Conservation (phyloP, 1,139 yeast genomes). For the Pichia sp. region DNA sequence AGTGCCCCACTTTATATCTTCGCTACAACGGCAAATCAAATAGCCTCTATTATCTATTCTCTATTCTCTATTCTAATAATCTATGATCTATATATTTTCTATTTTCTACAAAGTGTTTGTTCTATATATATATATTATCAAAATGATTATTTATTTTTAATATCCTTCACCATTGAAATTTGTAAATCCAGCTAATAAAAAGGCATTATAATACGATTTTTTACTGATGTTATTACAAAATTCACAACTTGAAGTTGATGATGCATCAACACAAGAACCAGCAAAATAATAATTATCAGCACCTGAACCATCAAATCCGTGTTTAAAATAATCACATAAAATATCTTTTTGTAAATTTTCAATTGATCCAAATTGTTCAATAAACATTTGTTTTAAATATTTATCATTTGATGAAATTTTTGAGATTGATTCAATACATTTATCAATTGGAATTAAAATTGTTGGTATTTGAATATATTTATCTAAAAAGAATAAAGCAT, state of each 20-base stretch:
- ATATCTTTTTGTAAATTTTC: constrained; percentile 47
- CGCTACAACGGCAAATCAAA: too few species aligned
- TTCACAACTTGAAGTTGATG: constrained; percentile 74
- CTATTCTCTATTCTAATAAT: too few species aligned
- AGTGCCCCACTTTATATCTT: too few species aligned
- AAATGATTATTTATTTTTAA: too few species aligned
- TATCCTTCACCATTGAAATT: constrained; percentile 74
- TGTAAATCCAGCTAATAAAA: constrained; percentile 60
- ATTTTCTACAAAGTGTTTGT: too few species aligned
- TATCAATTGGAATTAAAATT: constrained; percentile 62
- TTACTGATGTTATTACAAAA: constrained; percentile 65
- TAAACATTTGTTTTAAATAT: constrained; percentile 43
- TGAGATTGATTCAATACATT: constrained; percentile 48
- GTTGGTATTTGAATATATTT: constrained; percentile 72
- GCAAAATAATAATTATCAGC: constrained; percentile 75
- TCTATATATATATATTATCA: too few species aligned
- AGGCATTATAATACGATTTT: constrained; percentile 56
- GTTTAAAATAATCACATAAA: constrained; percentile 61
- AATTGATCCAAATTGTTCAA: constrained; percentile 47
- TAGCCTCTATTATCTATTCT: too few species aligned
- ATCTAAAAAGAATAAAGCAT: constrained; percentile 67
- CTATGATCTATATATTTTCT: too few species aligned
- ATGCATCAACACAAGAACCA: constrained; percentile 75
- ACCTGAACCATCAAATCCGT: constrained; percentile 74
- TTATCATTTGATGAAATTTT: constrained; percentile 40